Percentiles rank a stretch among this genome's conserved stretches.
phyloP scores from a whole-genome alignment of 129 eudicot species.

The Oenanthe sinensis region DNA sequence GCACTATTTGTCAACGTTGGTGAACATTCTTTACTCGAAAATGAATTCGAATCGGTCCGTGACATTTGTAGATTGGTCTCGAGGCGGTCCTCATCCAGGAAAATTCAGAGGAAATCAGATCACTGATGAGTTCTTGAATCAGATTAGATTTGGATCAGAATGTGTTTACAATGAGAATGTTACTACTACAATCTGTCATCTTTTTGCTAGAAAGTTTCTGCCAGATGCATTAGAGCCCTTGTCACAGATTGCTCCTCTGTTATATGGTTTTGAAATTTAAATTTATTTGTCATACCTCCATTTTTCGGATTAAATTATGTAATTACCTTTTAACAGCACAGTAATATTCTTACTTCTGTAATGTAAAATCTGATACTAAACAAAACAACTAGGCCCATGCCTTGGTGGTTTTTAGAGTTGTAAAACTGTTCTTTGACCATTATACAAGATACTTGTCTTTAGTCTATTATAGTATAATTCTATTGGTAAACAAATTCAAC shows the following conservation, averaged over 20 bases:
- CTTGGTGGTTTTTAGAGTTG: no score
- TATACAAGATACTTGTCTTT: no score
- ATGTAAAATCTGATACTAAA: no score
- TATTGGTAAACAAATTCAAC: no score
- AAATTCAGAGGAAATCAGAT: constrained; percentile 13
- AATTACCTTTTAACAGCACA: no score
- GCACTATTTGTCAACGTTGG: constrained; percentile 41
- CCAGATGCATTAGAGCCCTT: constrained; percentile 16
- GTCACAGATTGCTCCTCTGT: constrained; percentile 9
- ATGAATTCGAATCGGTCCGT: constrained; percentile 29
- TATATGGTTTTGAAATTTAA: neutral
- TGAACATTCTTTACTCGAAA: constrained; percentile 18
- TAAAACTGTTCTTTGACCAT: no score
- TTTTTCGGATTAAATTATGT: no score
- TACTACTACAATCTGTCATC: constrained; percentile 16
- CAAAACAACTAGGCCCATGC: no score
- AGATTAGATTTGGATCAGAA: constrained; percentile 12
- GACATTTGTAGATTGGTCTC: constrained; percentile 58
- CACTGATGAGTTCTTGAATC: constrained; percentile 16
- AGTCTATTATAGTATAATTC: no score
- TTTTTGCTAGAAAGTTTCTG: constrained; percentile 41
- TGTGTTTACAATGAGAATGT: constrained; percentile 27
- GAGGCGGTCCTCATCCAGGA: constrained; percentile 41
- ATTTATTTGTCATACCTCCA: no score
- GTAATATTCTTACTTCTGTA: no score